A percentile compares a stretch with the other conserved stretches of the same genome.
phyloP scores from a whole-genome alignment of 495 filamentous ascomycete genomes.

The Penicillium macrosclerotiorum region DNA sequence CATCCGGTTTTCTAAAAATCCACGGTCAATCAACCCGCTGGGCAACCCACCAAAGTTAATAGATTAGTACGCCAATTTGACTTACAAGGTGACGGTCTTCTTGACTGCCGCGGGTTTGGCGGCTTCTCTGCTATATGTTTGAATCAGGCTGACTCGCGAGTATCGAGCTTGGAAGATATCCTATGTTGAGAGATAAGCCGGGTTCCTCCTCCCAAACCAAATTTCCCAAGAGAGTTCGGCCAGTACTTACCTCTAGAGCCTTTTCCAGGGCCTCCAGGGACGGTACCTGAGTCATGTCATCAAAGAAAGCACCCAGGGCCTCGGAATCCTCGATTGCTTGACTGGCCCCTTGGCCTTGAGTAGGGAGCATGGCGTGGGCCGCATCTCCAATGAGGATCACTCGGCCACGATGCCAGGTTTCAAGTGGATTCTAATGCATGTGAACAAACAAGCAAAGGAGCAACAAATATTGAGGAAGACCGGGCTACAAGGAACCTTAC shows the following conservation, averaged over 20 bases:
- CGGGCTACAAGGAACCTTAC: background rate
- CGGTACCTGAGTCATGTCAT: constrained; percentile 8
- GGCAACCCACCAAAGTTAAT: too few relatives aligned
- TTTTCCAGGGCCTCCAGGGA: background rate
- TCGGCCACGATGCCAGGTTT: constrained; percentile 33
- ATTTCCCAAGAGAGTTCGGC: background rate
- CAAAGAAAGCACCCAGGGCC: constrained; percentile 24
- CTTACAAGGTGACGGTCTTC: constrained; percentile 31
- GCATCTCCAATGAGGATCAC: constrained; percentile 46
- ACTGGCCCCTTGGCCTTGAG: constrained; percentile 41
- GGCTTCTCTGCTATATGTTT: constrained; percentile 32
- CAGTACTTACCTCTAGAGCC: constrained; percentile 6
- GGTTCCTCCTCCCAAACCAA: background rate
- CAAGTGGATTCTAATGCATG: constrained; percentile 29
- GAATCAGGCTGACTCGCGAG: constrained; percentile 21
- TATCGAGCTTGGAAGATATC: constrained; percentile 21
- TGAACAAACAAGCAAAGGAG: background rate
- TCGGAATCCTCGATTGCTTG: constrained; percentile 42
- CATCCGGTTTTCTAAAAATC: constrained; percentile 24
- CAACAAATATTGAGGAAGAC: too few relatives aligned
- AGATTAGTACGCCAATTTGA: too few relatives aligned
- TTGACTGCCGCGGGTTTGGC: constrained; percentile 32
- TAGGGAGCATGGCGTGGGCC: constrained; percentile 43
- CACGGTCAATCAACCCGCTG: background rate
- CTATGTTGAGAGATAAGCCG: too few relatives aligned